Evolutionary conservation across 1,284 basidiomycete genomes (phyloP).

Genomic region (Rhodofomes roseus): DNA sequence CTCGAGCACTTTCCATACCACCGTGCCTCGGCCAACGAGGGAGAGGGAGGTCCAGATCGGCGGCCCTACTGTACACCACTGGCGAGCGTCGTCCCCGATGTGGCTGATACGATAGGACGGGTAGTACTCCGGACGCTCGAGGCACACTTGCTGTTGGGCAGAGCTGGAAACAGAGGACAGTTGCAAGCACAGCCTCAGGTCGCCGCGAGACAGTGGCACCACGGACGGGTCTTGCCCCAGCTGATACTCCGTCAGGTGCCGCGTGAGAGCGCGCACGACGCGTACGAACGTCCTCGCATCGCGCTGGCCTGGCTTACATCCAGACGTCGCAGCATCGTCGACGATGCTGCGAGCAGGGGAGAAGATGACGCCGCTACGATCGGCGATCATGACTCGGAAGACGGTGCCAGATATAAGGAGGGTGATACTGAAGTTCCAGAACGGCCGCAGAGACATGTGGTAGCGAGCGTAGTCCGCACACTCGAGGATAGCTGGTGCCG

Average conservation of each 20-base stretch:
- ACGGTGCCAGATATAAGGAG: conserved; percentile 18
- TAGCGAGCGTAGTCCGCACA: conserved; percentile 21
- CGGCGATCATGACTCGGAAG: conserved; percentile 19
- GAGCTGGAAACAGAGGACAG: not conserved
- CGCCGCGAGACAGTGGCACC: not conserved
- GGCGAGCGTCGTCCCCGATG: not conserved
- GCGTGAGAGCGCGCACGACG: conserved; percentile 2
- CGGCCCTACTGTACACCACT: conserved; percentile 4
- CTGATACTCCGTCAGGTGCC: not conserved
- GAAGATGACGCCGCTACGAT: conserved; percentile 15
- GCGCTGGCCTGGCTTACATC: not conserved
- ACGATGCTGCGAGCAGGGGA: conserved; percentile 9
- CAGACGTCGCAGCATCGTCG: not conserved
- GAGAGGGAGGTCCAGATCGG: conserved; percentile 18
- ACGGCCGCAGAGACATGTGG: conserved; percentile 20
- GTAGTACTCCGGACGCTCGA: not conserved
- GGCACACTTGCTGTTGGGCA: not conserved
- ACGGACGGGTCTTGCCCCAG: conserved; percentile 13
- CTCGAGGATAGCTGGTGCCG: conserved; percentile 4
- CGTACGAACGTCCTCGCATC: conserved; percentile 2
- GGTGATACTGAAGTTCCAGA: conserved; percentile 20
- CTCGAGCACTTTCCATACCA: conserved; percentile 11
- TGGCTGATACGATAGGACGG: not conserved
- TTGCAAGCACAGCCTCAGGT: not conserved
- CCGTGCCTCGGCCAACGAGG: conserved; percentile 15